These are phyloP conservation scores for Babesia ovis DNA, from an alignment of 169 alveolate genomes.

Conservation along the genomic window DNA sequence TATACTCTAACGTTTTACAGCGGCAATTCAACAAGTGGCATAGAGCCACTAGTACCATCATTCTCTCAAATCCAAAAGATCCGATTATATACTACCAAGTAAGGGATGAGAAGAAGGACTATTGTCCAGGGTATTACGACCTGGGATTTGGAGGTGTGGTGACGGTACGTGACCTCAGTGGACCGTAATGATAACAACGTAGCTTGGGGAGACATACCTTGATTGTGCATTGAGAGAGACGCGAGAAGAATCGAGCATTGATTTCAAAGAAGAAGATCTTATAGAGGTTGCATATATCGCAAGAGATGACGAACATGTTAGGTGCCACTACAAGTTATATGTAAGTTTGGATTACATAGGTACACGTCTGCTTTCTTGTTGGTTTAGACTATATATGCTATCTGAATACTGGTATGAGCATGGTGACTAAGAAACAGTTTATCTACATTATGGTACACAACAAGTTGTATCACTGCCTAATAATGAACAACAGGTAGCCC, in stretches of 20 bases:
- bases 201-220: slow-evolving; percentile 51
- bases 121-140: slow-evolving; percentile 70
- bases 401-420: too few species aligned
- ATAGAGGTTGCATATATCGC: slow-evolving; percentile 60
- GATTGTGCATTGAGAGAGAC: slow-evolving; percentile 68
- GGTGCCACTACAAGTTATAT: slow-evolving; percentile 51
- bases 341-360: too few species aligned
- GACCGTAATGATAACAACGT: not conserved
- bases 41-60: slow-evolving; percentile 65
- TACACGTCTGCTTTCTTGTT: too few species aligned
- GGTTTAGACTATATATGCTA: too few species aligned
- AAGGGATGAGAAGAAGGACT: slow-evolving; percentile 64
- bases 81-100: slow-evolving; percentile 63
- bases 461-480: too few species aligned
- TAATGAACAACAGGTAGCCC: slow-evolving; percentile 20
- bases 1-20: slow-evolving; percentile 14
- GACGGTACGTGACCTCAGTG: slow-evolving; percentile 15
- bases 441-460: not conserved
- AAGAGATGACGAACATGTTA: slow-evolving; percentile 55
- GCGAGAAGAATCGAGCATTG: slow-evolving; percentile 69
- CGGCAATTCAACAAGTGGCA: slow-evolving; percentile 71
- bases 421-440: not conserved
- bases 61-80: slow-evolving; percentile 53
- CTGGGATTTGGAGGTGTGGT: slow-evolving; percentile 74
- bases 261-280: slow-evolving; percentile 3